Percentiles rank a stretch among this genome's conserved stretches.
Evolutionary conservation across 192 early-diverging fungal species (phyloP).

Genomic region (Paraglomus occultum): DNA sequence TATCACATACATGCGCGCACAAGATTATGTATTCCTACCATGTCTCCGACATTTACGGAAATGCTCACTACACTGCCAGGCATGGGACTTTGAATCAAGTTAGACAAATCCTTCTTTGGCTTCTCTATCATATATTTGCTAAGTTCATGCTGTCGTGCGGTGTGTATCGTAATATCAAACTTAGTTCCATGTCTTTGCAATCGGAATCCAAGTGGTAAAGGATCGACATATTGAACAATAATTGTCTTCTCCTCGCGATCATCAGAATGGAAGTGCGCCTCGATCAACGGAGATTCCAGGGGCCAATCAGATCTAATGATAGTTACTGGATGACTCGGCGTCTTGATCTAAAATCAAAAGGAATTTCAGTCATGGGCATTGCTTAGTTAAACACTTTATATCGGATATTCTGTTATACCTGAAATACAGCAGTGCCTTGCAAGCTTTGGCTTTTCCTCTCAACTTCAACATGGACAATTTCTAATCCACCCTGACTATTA

Average conservation of each 20-base stretch:
- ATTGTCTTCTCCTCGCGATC: conserved; percentile 41
- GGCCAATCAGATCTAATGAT: conserved; percentile 63
- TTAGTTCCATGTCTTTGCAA: conserved; percentile 82
- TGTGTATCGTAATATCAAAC: conserved; percentile 72
- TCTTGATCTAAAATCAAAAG: conserved; percentile 34
- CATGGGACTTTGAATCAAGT: conserved; percentile 84
- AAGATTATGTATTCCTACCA: conserved; percentile 29
- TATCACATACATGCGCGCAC: not conserved
- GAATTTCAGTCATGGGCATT: conserved; percentile 12
- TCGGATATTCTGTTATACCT: conserved; percentile 31
- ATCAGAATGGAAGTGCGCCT: conserved; percentile 40
- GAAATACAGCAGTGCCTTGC: conserved; percentile 45
- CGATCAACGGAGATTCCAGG: conserved; percentile 70
- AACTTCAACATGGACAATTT: conserved; percentile 49
- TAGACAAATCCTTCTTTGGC: conserved; percentile 68
- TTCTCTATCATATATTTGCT: conserved; percentile 73
- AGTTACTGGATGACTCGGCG: conserved; percentile 32
- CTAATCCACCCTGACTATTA: conserved; percentile 43
- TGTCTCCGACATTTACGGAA: conserved; percentile 76
- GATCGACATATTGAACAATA: conserved; percentile 72
- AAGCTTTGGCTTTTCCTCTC: conserved; percentile 32
- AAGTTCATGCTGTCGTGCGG: conserved; percentile 60
- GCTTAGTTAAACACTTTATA: not conserved
- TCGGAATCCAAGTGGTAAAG: conserved; percentile 71
- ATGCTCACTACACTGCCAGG: conserved; percentile 86